Percentiles rank a stretch among this genome's conserved stretches.
phyloP scores from a whole-genome alignment of 208 protist species.

The Naegleria lovaniensis region DNA sequence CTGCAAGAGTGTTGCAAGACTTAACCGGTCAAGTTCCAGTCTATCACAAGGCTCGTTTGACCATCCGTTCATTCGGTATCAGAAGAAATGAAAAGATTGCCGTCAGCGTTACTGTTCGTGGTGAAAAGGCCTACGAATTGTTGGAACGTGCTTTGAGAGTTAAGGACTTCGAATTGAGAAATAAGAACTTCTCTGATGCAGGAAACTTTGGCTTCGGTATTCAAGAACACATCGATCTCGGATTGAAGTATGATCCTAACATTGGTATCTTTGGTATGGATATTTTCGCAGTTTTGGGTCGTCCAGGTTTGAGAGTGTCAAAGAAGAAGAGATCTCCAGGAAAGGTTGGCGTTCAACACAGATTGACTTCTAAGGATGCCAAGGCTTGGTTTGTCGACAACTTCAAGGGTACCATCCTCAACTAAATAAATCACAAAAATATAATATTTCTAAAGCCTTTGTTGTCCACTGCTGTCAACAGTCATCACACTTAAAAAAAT shows the following conservation, averaged over 20 bases:
- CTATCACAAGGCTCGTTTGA: constrained; percentile 94
- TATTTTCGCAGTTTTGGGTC: constrained; percentile 96
- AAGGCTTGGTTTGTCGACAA: constrained; percentile 98
- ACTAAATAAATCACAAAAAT: constrained; percentile 43
- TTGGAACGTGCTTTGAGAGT: constrained; percentile 97
- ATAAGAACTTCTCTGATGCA: constrained; percentile 87
- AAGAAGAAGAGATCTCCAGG: constrained; percentile 68
- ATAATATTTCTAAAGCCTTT: not conserved
- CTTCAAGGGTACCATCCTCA: constrained; percentile 92
- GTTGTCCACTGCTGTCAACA: too few species aligned
- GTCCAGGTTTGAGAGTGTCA: constrained; percentile 91
- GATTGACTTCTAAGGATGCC: constrained; percentile 90
- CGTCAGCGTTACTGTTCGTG: constrained; percentile 96
- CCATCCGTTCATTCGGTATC: constrained; percentile 97
- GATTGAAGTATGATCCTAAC: constrained; percentile 99
- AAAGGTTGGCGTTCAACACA: constrained; percentile 85
- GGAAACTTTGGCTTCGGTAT: constrained; percentile 99
- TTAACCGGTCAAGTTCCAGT: constrained; percentile 96
- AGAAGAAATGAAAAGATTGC: constrained; percentile 99
- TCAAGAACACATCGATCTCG: constrained; percentile 99
- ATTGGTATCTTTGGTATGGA: constrained; percentile 98
- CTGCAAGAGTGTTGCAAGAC: constrained; percentile 97
- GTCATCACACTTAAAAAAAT: too few species aligned
- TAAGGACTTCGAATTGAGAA: constrained; percentile 97
- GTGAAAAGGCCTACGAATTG: constrained; percentile 97